Conservation (phyloP, 257 asterid species). For the Anisodus acutangulus region DNA sequence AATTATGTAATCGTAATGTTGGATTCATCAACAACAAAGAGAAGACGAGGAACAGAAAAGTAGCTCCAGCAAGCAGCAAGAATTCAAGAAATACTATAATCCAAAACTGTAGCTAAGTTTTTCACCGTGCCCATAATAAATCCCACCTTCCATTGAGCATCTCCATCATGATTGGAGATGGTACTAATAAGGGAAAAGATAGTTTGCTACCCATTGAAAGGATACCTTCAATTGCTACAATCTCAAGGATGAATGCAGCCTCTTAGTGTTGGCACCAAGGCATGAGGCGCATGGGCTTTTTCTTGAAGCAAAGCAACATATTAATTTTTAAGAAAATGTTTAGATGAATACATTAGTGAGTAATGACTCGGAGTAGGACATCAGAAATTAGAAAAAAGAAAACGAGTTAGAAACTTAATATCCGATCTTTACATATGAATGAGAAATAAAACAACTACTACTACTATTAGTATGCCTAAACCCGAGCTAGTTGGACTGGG, state of each 20-base stretch:
- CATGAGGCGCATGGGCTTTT: not conserved
- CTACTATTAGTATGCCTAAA: slow-evolving; percentile 5
- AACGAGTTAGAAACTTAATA: not conserved
- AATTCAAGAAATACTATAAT: not conserved
- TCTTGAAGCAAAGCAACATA: slow-evolving; percentile 22
- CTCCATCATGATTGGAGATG: not conserved
- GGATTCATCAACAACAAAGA: not conserved
- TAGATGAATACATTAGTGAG: not conserved
- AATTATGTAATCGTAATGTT: not conserved
- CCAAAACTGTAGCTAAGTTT: not conserved
- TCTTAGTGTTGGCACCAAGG: not conserved
- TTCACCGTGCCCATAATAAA: not conserved
- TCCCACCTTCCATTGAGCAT: not conserved
- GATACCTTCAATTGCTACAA: slow-evolving; percentile 10
- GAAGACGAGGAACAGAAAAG: not conserved
- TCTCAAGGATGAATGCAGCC: not conserved
- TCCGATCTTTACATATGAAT: not conserved
- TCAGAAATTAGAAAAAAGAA: slow-evolving; percentile 11
- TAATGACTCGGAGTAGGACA: not conserved
- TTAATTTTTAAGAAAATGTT: slow-evolving; percentile 6
- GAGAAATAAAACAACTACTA: slow-evolving; percentile 15
- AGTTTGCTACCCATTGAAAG: slow-evolving; percentile 5
- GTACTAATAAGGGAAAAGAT: not conserved
- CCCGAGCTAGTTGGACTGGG: not conserved
- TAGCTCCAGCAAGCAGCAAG: not conserved